Base-by-base conservation (phyloP, 1,139 yeast genomes). In the Pneumocystis canis region DNA sequence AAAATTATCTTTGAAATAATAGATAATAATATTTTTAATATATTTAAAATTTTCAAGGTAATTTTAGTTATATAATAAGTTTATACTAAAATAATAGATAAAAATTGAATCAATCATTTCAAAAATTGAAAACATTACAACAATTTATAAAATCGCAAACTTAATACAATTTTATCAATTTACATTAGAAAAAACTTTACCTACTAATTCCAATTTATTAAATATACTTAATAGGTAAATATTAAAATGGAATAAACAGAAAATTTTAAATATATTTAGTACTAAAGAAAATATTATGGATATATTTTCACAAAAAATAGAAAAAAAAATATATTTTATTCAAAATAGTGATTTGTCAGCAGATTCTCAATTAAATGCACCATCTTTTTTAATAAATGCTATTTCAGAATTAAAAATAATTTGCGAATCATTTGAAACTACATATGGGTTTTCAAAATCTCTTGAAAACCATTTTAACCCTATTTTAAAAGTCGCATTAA, bases 101-200 rank as follows among this genome's bases (percentile, higher is more conserved):
- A 69, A 87, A 66, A 77, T 87, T 35, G 95, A 87, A 67, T 87
- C 85, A 69, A 78, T 85, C 1, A 76, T 89, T 9, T 78, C 87
- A 41, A 79, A 83, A 63, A 95, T 89, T 70, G 77, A 82, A 1
- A 80, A 82, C 63, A 75, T 86, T 2, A 73, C 79, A 1, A 75
- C 77, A 1, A 76, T 87, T 18, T 81, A 82, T 68, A 82, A 83
- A 62, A 80, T 88, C 1, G 81, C 79, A 68, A 83, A 82, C 65
- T 76, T 88, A 37, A 76, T 90, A 57, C 84, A 80, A 53, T 76
- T 90, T 65, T 90, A 90, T 73, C 74, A 77, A 35, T 71, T 84
- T 67, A 88, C 89, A 87, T 85, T 85, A 69, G 71, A 76, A 11
- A 88, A 85, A 63, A 70, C 70, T 59, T 64, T 69, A 32, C 35